Evolutionary conservation across 2,329 filamentous ascomycete species (phyloP).

Genomic region (Cucurbitaria berberidis): DNA sequence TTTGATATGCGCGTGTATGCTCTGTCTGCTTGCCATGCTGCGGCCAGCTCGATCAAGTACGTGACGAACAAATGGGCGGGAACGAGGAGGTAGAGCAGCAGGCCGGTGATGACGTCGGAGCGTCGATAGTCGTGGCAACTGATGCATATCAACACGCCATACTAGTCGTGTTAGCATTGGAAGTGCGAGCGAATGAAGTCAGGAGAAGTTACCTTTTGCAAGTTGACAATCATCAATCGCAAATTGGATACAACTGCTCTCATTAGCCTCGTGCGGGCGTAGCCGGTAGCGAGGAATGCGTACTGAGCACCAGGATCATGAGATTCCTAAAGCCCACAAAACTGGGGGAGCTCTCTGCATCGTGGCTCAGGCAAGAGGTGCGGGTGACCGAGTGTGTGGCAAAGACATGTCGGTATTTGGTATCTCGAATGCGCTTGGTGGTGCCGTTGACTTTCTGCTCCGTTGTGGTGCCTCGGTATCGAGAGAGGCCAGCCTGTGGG

Average conservation of each 20-base stretch:
- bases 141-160: constrained; percentile 92
- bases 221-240: constrained; percentile 94
- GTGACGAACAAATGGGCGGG: constrained; percentile 90
- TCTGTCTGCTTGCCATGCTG: constrained; percentile 77
- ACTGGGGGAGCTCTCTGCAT: constrained; percentile 75
- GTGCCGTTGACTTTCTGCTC: constrained; percentile 20
- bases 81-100: constrained; percentile 82
- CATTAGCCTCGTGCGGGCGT: constrained; percentile 26
- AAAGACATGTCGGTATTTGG: constrained; percentile 89
- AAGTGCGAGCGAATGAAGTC: constrained; percentile 8
- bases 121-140: constrained; percentile 85
- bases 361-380: constrained; percentile 85
- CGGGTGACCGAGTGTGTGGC: constrained; percentile 77
- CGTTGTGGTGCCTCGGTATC: constrained; percentile 32
- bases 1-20: constrained; percentile 63
- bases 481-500: constrained; percentile 28
- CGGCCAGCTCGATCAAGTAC: constrained; percentile 85
- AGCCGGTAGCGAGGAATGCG: constrained; percentile 31
- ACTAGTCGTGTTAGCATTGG: constrained; percentile 59
- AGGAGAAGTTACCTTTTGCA: constrained; percentile 74
- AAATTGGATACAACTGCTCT: constrained; percentile 84
- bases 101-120: constrained; percentile 76
- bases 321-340: constrained; percentile 95
- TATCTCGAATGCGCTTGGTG: constrained; percentile 29
- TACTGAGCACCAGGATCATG: constrained; percentile 91